A percentile compares a stretch with the other conserved stretches of the same genome.
Conservation (phyloP, 352 stramenopile genomes). For the Phytophthora rubi region DNA sequence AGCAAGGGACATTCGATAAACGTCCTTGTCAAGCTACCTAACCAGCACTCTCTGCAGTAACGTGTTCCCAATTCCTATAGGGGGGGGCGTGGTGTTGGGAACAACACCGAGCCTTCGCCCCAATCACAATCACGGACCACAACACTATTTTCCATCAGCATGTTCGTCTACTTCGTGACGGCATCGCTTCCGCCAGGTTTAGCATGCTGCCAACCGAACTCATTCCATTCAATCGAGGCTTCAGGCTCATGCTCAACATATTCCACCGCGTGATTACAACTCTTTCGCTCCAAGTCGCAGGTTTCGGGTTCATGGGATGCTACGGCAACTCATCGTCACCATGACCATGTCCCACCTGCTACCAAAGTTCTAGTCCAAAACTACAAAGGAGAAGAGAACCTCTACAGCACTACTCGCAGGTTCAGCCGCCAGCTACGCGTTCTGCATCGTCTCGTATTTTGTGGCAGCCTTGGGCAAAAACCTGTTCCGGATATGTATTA, state of each 20-base stretch:
- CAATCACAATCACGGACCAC: no score
- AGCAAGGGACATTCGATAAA: no score
- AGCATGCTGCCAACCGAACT: conserved; percentile 26
- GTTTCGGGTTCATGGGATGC: conserved; percentile 60
- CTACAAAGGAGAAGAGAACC: conserved; percentile 24
- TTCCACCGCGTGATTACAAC: conserved; percentile 21
- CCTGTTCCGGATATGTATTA: conserved; percentile 42
- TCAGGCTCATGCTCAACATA: conserved; percentile 37
- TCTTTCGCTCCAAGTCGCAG: conserved; percentile 51
- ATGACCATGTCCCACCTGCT: conserved; percentile 58
- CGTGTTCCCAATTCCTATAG: no score
- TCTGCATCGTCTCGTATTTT: conserved; percentile 45
- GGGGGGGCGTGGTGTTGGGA: no score
- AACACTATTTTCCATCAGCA: no score
- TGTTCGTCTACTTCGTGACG: conserved; percentile 45
- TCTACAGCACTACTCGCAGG: conserved; percentile 33
- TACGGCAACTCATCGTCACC: conserved; percentile 53
- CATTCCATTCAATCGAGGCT: conserved; percentile 44
- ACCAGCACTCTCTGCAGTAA: no score
- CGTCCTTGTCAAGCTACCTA: no score
- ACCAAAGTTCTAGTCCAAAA: conserved; percentile 34
- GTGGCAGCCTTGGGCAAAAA: conserved; percentile 24
- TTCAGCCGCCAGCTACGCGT: conserved; percentile 36
- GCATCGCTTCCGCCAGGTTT: conserved; percentile 40
- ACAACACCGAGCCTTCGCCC: no score